These are phyloP conservation scores for Xylariaceae sp. DNA, from an alignment of 2,329 filamentous ascomycete genomes.

Conservation along the genomic window DNA sequence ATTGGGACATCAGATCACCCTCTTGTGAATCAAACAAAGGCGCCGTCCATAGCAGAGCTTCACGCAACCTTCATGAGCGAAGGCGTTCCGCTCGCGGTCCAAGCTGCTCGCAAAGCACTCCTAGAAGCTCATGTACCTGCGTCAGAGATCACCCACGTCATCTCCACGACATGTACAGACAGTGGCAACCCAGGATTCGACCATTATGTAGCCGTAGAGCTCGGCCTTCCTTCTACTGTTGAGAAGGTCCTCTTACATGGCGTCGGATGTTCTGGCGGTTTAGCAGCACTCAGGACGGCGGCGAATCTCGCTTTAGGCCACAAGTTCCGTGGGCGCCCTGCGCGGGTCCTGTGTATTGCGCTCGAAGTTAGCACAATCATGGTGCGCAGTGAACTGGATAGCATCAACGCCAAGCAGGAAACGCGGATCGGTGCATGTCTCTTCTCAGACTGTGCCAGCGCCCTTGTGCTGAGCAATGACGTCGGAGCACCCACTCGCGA, in stretches of 20 bases:
- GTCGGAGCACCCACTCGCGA: constrained; percentile 44
- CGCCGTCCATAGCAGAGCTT: constrained; percentile 53
- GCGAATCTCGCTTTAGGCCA: constrained; percentile 64
- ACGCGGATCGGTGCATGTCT: constrained; percentile 62
- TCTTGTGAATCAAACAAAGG: constrained; percentile 50
- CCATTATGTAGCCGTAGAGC: constrained; percentile 56
- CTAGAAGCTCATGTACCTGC: constrained; percentile 49
- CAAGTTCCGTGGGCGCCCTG: constrained; percentile 53
- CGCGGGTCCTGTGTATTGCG: constrained; percentile 61
- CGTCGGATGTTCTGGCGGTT: constrained; percentile 61
- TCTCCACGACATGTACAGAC: constrained; percentile 66
- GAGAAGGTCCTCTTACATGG: constrained; percentile 65
- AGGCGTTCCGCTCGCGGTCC: constrained; percentile 55
- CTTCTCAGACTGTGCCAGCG: constrained; percentile 69
- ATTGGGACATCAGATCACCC: constrained; percentile 59
- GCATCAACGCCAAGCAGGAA: constrained; percentile 54
- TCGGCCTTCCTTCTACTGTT: constrained; percentile 54
- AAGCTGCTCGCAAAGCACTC: constrained; percentile 52
- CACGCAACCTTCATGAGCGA: constrained; percentile 53
- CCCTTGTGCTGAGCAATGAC: constrained; percentile 60
- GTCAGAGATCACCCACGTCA: constrained; percentile 59
- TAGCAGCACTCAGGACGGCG: constrained; percentile 58
- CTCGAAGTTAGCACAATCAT: constrained; percentile 60
- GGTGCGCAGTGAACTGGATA: constrained; percentile 62
- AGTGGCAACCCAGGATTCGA: constrained; percentile 67